These are phyloP conservation scores for Puccinia horiana DNA, from an alignment of 1,284 basidiomycete genomes.

Conservation along the genomic window DNA sequence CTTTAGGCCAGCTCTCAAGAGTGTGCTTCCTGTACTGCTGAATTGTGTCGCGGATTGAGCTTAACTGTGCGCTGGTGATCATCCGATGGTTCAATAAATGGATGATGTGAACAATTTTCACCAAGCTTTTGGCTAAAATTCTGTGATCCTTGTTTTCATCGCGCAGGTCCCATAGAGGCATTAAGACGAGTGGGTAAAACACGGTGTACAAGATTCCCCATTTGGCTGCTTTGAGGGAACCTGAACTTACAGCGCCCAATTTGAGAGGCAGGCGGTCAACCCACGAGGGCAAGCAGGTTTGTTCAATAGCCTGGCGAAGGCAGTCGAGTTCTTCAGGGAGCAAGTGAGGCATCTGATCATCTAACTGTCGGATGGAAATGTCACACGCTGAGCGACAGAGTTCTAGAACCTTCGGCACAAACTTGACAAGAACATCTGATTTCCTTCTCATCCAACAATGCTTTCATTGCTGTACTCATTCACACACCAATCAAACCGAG, in stretches of 20 bases:
- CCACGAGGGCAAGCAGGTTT: slow-evolving; percentile 6
- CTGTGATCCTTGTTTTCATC: not conserved
- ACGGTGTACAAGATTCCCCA: slow-evolving; percentile 10
- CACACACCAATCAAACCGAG: too few species aligned
- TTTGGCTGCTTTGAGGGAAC: slow-evolving; percentile 15
- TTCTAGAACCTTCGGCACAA: too few species aligned
- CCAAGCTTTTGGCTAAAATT: not conserved
- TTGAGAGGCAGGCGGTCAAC: slow-evolving; percentile 4
- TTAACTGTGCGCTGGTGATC: not conserved
- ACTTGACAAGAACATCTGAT: too few species aligned
- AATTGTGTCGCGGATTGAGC: slow-evolving; percentile 7
- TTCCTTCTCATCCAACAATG: too few species aligned
- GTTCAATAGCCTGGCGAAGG: not conserved
- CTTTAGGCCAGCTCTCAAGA: slow-evolving; percentile 8
- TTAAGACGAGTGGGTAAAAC: slow-evolving; percentile 3
- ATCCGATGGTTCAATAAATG: slow-evolving; percentile 9
- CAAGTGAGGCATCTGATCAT: slow-evolving; percentile 9
- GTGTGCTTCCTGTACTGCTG: not conserved
- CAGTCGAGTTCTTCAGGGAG: slow-evolving; percentile 14
- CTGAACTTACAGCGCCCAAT: slow-evolving; percentile 3
- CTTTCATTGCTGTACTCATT: too few species aligned
- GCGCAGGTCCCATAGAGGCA: not conserved
- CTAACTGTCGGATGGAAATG: too few species aligned
- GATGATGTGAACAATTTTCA: not conserved
- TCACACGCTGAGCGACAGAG: too few species aligned